These are phyloP conservation scores for Neurospora sp. DNA, from an alignment of 495 filamentous ascomycete species.

Conservation along the genomic window DNA sequence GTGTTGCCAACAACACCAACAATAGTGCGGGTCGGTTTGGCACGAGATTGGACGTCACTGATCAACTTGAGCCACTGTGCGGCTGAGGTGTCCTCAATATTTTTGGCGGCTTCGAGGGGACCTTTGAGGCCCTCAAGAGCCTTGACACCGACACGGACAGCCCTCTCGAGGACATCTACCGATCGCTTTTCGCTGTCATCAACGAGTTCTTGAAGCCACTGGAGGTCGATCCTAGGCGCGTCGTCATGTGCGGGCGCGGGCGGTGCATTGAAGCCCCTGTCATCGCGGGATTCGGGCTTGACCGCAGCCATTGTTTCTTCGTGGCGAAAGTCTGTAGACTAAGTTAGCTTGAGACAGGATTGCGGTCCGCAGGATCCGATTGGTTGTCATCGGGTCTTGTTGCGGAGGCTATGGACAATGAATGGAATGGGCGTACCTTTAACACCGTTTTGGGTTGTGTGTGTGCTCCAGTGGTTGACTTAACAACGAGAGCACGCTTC, in stretches of 20 bases:
- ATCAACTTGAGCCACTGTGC: conserved; percentile 35
- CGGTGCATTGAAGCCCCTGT: background rate
- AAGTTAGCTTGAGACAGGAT: background rate
- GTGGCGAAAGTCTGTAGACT: background rate
- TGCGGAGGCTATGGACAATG: background rate
- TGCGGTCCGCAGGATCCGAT: background rate
- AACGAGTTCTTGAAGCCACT: conserved; percentile 15
- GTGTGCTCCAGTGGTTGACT: background rate
- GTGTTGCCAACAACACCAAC: conserved; percentile 52
- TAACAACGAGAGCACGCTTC: background rate
- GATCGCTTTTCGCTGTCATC: background rate
- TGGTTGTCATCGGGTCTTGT: background rate
- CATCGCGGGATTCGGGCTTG: background rate
- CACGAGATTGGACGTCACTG: conserved; percentile 14
- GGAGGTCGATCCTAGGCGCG: background rate
- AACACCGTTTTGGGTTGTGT: background rate
- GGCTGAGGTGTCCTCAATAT: conserved; percentile 3
- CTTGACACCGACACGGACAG: conserved; percentile 13
- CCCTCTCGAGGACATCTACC: conserved; percentile 20
- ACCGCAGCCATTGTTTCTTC: background rate
- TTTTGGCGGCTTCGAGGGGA: conserved; percentile 6
- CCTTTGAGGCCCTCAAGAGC: conserved; percentile 15
- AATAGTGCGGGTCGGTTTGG: conserved; percentile 29
- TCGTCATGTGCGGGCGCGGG: background rate
- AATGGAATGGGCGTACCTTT: background rate